phyloP scores from a whole-genome alignment of 495 filamentous ascomycete species.

The Xylaria nigripes region DNA sequence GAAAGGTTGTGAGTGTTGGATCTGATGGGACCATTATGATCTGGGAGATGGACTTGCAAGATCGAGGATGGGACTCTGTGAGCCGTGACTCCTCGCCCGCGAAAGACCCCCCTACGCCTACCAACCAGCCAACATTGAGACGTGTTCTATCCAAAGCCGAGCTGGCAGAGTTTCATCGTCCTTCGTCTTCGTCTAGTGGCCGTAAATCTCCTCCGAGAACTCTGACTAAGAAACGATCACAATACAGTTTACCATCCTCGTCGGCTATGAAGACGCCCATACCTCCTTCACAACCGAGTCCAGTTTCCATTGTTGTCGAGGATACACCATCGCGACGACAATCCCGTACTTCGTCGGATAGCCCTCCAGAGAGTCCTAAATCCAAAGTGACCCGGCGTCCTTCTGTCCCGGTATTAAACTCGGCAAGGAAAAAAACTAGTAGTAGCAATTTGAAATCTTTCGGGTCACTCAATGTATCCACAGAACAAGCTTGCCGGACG shows the following conservation, averaged over 20 bases:
- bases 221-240: constrained; percentile 38
- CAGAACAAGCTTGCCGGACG: constrained; percentile 70
- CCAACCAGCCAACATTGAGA: constrained; percentile 56
- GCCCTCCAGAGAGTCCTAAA: constrained; percentile 41
- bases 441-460: constrained; percentile 44
- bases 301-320: constrained; percentile 23
- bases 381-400: constrained; percentile 38
- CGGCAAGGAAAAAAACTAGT: constrained; percentile 40
- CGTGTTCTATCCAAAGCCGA: constrained; percentile 69
- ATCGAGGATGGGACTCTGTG: constrained; percentile 24
- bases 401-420: constrained; percentile 52
- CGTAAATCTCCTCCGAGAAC: constrained; percentile 57
- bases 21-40: constrained; percentile 83
- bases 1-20: constrained; percentile 63
- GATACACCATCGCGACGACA: constrained; percentile 34
- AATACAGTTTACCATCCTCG: constrained; percentile 27
- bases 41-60: constrained; percentile 54
- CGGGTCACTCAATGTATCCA: constrained; percentile 62
- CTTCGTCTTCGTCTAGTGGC: constrained; percentile 47
- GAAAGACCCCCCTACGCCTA: constrained; percentile 43
- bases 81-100: constrained; percentile 41
- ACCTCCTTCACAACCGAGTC: constrained; percentile 23
- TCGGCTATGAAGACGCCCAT: constrained; percentile 29
- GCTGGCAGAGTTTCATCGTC: constrained; percentile 64
- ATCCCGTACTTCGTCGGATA: constrained; percentile 31